Conservation (phyloP, 768 basidiomycete species). For the Cystobasidium tubakii region DNA sequence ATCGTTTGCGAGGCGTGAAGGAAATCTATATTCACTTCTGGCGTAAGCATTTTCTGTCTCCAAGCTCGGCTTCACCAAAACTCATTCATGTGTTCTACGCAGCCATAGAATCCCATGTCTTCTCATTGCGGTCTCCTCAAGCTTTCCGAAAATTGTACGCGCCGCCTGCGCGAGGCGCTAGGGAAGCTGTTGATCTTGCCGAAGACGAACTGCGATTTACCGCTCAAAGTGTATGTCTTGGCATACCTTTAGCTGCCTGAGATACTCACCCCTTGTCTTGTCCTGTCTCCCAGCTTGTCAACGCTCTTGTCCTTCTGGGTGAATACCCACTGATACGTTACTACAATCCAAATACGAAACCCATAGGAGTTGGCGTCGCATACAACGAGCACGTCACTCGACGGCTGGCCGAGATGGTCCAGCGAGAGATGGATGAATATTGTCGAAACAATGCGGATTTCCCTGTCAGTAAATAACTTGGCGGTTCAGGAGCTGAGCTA, state of each 20-base stretch:
- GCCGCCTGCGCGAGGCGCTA: constrained; percentile 62
- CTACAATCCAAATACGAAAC: constrained; percentile 75
- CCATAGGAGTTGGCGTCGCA: constrained; percentile 75
- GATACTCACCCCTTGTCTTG: neutral
- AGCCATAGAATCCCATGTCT: constrained; percentile 83
- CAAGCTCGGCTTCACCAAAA: neutral
- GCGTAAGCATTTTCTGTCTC: constrained; percentile 56
- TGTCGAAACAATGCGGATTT: constrained; percentile 80
- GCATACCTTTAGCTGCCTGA: neutral
- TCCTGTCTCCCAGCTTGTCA: constrained; percentile 59
- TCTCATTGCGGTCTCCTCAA: constrained; percentile 69
- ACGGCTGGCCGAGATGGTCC: constrained; percentile 77
- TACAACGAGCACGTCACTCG: constrained; percentile 65
- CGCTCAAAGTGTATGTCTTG: constrained; percentile 49
- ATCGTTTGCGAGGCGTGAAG: constrained; percentile 66
- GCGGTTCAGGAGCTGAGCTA: constrained; percentile 7
- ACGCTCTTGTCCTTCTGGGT: constrained; percentile 79
- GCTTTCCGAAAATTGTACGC: constrained; percentile 85
- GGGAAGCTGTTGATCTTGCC: constrained; percentile 64
- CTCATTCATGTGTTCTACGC: neutral
- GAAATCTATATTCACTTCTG: constrained; percentile 91
- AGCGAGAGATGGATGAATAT: constrained; percentile 75
- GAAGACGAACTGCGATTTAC: constrained; percentile 77
- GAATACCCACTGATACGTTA: constrained; percentile 92
- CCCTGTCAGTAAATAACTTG: constrained; percentile 58